Evolutionary conservation across 306 rosid species (phyloP).

Genomic region (Arachis hypogaea): DNA sequence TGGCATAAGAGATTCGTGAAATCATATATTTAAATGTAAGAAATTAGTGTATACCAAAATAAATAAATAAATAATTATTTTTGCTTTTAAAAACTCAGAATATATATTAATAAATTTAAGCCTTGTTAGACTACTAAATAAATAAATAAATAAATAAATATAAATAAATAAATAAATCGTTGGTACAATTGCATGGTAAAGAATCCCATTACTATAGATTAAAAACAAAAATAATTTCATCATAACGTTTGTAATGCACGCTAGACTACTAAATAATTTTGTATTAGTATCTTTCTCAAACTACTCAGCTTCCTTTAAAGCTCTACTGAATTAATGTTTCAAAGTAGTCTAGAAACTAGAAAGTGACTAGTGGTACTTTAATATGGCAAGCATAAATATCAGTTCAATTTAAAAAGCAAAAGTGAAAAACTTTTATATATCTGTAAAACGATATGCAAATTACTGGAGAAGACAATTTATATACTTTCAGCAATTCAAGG

Average conservation of each 20-base stretch:
- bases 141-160: not conserved
- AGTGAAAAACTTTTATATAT: not conserved
- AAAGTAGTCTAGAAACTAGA: not conserved
- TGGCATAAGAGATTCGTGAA: too few relatives aligned
- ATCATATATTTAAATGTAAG: too few relatives aligned
- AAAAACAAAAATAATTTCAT: constrained; percentile 10
- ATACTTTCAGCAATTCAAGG: too few relatives aligned
- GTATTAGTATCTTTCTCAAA: constrained; percentile 27
- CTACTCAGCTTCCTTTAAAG: constrained; percentile 26
- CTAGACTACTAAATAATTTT: constrained; percentile 15
- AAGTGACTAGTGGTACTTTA: constrained; percentile 15
- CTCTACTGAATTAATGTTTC: constrained; percentile 4
- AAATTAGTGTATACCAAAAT: too few relatives aligned
- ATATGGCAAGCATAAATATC: constrained; percentile 26
- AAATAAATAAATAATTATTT: too few relatives aligned
- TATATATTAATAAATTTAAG: too few relatives aligned
- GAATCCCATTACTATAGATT: constrained; percentile 6
- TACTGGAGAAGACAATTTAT: too few relatives aligned
- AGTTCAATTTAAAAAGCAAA: constrained; percentile 21
- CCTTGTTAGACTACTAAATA: too few relatives aligned
- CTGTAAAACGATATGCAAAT: too few relatives aligned
- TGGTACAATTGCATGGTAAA: not conserved
- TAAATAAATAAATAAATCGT: constrained; percentile 6
- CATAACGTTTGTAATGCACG: not conserved
- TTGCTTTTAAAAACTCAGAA: too few relatives aligned